Evolutionary conservation across 164 flowering plant species (phyloP).

Genomic region (Dillenia suffruticosa): DNA sequence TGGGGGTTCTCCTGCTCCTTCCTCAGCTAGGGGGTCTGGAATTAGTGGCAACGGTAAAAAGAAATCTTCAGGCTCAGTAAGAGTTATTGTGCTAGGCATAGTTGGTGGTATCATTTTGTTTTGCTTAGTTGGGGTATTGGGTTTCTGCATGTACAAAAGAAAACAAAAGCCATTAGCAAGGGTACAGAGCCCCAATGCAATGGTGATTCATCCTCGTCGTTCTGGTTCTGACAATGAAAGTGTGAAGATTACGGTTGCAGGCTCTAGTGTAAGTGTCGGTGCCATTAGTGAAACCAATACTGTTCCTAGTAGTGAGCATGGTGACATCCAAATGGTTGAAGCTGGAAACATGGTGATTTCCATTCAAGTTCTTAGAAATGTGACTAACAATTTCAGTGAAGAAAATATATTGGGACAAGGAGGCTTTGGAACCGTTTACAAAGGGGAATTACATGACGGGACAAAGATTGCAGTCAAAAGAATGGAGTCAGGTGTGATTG

Average conservation of each 20-base stretch:
- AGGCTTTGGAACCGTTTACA: constrained; percentile 74
- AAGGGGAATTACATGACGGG: constrained; percentile 76
- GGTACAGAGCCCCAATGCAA: constrained; percentile 61
- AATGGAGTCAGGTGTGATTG: constrained; percentile 60
- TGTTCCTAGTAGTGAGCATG: constrained; percentile 30
- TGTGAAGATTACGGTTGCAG: constrained; percentile 71
- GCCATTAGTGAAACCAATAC: constrained; percentile 43
- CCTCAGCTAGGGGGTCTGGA: neutral
- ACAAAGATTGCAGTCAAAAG: constrained; percentile 80
- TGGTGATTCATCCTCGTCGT: constrained; percentile 66
- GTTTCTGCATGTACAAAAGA: constrained; percentile 40
- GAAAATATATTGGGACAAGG: constrained; percentile 64
- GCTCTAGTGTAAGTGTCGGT: constrained; percentile 57
- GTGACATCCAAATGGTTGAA: constrained; percentile 67
- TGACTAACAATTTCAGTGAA: constrained; percentile 61
- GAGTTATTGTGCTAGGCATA: constrained; percentile 32
- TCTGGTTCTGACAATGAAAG: constrained; percentile 70
- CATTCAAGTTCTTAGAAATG: constrained; percentile 63
- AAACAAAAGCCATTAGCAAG: constrained; percentile 43
- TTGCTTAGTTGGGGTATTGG: constrained; percentile 29
- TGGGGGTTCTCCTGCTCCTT: constrained; percentile 1
- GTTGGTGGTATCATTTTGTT: constrained; percentile 40
- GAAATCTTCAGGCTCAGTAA: constrained; percentile 26
- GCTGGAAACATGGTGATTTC: constrained; percentile 75
- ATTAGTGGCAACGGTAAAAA: constrained; percentile 14